Evolutionary conservation across 2,329 filamentous ascomycete genomes (phyloP), one percentile per base, ranked within the genome.

Genomic region (Zasmidium angulare): DNA sequence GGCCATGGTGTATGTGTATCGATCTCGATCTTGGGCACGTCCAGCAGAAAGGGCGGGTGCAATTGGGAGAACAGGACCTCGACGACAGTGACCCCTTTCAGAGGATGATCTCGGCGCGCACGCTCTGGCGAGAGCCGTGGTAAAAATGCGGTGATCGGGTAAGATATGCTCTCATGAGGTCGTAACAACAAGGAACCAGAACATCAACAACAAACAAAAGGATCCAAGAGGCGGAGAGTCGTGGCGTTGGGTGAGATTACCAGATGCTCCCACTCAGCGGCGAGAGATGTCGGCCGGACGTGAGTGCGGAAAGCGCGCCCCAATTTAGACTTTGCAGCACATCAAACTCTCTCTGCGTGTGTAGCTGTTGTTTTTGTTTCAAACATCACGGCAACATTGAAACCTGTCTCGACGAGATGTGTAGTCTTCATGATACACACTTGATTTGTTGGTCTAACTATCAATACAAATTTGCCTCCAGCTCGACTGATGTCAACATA

Each of bases 1-100:
- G 58, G 90, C 84, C 90, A 93, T 95, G 63, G 59, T 50, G 43
- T n/a, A n/a, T n/a, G n/a, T 48, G 46, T 54, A 48, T 49, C 46
- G 55, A 49, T 58, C 40, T 23, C 43, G 26, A 29, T 53, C 14
- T 20, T n/a, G 31, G 50, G 19, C n/a, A 19, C 36, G 36, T 43
- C 36, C 36, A 43, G 14, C 36, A 17, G 36, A 43, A 43, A 17
- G n/a, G 36, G n/a, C 12, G 11, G 11, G 36, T 43, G 36, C 36
- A 19, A 43, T 17, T 43, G 36, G n/a, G 36, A 43, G n/a, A 43
- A 17, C 36, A 43, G 36, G 26, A 29, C 26, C 26, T 6, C 26
- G 26, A 29, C 26, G 26, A 36, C 29, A 14, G 29, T 7, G 7
- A 4, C 36, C 36, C 36, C 36, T 43, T 43, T 43, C 36, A 43